These are phyloP conservation scores for Stagonosporopsis tanaceti DNA, from an alignment of 2,329 filamentous ascomycete species.

Conservation along the genomic window DNA sequence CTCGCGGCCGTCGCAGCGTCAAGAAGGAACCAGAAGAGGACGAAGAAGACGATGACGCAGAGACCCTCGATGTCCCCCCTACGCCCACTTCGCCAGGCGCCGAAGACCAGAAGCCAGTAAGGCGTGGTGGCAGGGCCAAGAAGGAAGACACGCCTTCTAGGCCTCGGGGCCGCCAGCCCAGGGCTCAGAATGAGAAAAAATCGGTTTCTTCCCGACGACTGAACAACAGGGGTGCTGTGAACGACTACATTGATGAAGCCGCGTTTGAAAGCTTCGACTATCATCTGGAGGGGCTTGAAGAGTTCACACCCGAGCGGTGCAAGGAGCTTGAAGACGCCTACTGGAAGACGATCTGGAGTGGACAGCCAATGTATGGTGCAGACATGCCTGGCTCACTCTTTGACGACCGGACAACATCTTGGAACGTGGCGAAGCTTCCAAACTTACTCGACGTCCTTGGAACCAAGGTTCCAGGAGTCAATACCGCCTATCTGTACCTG, in stretches of 20 bases:
- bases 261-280: slow-evolving; percentile 94
- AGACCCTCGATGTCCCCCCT: slow-evolving; percentile 47
- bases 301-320: slow-evolving; percentile 90
- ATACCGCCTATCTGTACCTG: slow-evolving; percentile 95
- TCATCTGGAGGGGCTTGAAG: slow-evolving; percentile 79
- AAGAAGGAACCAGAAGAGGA: slow-evolving; percentile 43
- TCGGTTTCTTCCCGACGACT: slow-evolving; percentile 88
- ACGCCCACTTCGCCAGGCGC: slow-evolving; percentile 55
- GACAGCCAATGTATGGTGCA: slow-evolving; percentile 91
- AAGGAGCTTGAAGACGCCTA: slow-evolving; percentile 94
- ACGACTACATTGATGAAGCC: slow-evolving; percentile 84
- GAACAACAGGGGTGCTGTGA: slow-evolving; percentile 80
- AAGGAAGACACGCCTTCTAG: slow-evolving; percentile 62
- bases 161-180: slow-evolving; percentile 61
- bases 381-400: slow-evolving; percentile 97
- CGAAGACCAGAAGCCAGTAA: slow-evolving; percentile 48
- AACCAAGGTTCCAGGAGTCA: slow-evolving; percentile 95
- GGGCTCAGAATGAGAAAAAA: slow-evolving; percentile 54
- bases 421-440: slow-evolving; percentile 95
- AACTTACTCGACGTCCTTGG: slow-evolving; percentile 94
- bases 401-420: slow-evolving; percentile 80
- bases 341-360: slow-evolving; percentile 97
- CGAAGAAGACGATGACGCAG: slow-evolving; percentile 43
- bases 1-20: slow-evolving; percentile 35
- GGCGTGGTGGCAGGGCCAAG: slow-evolving; percentile 34